Base-by-base conservation (phyloP, 2,329 filamentous ascomycete genomes). In the Ophiosphaerella herpotricha region DNA sequence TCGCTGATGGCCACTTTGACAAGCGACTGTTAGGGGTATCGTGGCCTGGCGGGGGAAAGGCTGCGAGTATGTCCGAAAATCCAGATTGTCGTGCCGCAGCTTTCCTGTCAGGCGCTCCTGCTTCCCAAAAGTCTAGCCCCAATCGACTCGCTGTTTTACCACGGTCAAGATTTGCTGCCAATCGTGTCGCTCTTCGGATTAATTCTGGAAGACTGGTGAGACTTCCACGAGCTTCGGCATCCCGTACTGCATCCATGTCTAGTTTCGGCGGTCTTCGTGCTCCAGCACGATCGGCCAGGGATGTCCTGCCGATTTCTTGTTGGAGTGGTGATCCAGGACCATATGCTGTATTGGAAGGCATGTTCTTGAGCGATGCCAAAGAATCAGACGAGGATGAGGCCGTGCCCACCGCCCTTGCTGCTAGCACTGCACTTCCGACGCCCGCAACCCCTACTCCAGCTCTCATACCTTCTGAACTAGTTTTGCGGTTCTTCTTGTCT, bases 151-250 rank as follows among this genome's bases (percentile, higher is more conserved):
- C 84, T 16, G 85, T 86, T 58, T 76, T 87, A 11, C 93, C 93
- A 58, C 86, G 86, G 64, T 97, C 93, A 50, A 99, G 86, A 74
- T 96, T 91, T 0, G 90, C 85, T 13, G 92, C 93, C 33, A 97
- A 78, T 58, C 85, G 85, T 0, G 93, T 97, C 9, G 94, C 94
- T 61, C 94, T 85, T 64, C 85, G 83, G 60, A 99, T 97, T 52
- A 99, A 77, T 70, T 97, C 94, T 0, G 92, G 89, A 51, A 99
- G 77, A 73, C 92, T 97, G 1, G 94, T 97, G 56, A 96, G 79
- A 69, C 92, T 97, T 4, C 91, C 92, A 65, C 94, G 85, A 1
- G 88, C 84, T 72, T 97, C 91, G 13, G 90, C 89, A 43, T 88
- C 85, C 57, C 85, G 83, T 3, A 96, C 89, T 4, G 89, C 89